phyloP scores from a whole-genome alignment of 768 basidiomycete genomes.

The Phanerodontia chrysosporium region DNA sequence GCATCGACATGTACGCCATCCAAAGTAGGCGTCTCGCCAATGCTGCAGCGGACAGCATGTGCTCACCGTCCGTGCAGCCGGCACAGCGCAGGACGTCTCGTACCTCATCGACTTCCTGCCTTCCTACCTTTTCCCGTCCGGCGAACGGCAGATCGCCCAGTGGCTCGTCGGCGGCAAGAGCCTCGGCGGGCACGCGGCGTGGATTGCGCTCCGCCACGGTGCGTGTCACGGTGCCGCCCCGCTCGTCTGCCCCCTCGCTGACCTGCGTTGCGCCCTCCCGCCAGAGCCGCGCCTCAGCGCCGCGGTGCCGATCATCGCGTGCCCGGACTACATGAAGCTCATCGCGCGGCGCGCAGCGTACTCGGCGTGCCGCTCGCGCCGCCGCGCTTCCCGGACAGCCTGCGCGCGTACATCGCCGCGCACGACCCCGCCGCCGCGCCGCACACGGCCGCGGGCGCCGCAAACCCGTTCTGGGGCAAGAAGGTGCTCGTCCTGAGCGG shows the following conservation, averaged over 20 bases:
- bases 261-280: not conserved
- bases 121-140: slow-evolving; percentile 65
- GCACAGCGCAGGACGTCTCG: slow-evolving; percentile 72
- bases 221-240: too few relatives aligned
- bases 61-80: slow-evolving; percentile 33
- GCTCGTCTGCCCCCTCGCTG: not conserved
- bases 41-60: not conserved
- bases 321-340: slow-evolving; percentile 62
- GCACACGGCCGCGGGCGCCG: slow-evolving; percentile 31
- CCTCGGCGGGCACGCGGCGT: slow-evolving; percentile 82
- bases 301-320: slow-evolving; percentile 55
- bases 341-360: slow-evolving; percentile 52
- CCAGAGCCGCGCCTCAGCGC: slow-evolving; percentile 7
- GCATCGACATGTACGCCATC: slow-evolving; percentile 47
- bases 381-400: slow-evolving; percentile 53
- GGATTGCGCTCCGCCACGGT: slow-evolving; percentile 53
- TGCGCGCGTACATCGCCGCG: slow-evolving; percentile 42
- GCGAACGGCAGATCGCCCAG: slow-evolving; percentile 52
- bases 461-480: slow-evolving; percentile 67
- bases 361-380: slow-evolving; percentile 38
- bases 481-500: slow-evolving; percentile 73
- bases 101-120: slow-evolving; percentile 80
- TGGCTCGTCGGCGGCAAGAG: slow-evolving; percentile 77
- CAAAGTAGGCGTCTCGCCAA: slow-evolving; percentile 29
- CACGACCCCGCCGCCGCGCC: slow-evolving; percentile 44